Base-by-base conservation (phyloP, 148 eudicot species). In the Fagopyrum esculentum region DNA sequence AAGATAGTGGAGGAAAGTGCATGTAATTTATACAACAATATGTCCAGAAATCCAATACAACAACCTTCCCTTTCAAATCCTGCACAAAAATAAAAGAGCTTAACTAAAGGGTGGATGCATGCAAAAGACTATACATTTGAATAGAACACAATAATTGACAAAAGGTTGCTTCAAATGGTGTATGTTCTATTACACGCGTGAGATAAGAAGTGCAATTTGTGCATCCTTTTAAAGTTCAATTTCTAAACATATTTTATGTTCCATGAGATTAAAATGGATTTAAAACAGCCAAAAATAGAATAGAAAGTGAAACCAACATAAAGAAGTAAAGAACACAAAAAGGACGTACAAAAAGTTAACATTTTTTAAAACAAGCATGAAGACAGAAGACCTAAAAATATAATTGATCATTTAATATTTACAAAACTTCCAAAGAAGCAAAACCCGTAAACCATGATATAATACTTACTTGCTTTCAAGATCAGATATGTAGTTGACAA, bases 41-140 rank as follows among this genome's bases (percentile, higher is more conserved):
- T 22, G 26, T 22, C 26, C 26, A 22, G 26, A 22, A 22, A 22
- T 22, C 26, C 26, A 22, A 22, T 22, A 22, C 26, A 22, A 90
- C 96, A 74, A 94, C 96, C 80, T 94, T 94, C 69, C 98, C 98
- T 82, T 86, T 91, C 80, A 94, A 81, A 84, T 94, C 98, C 98
- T 94, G 89, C 80, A 72, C 78, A 80, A 68, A 49, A 75, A 54
- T 46, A 74, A 82, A 74, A 77, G 51, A 59, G 46, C 29, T 49
- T 26, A 49, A 16, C 45, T 73, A 29, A 40, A 50, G 69, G 80
- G 6, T 17, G 15, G 26, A 54, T 12, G 19, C 6, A 45, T 56
- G 29, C 61, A 56, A 56, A 19, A 22, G 61, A 56, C 3, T 15
- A 7, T 6, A n/a, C 5, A 15, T 56, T 19, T 56, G 17, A 56